Evolutionary conservation across 345 rosid species (phyloP).

Genomic region (Sonneratia caseolaris): DNA sequence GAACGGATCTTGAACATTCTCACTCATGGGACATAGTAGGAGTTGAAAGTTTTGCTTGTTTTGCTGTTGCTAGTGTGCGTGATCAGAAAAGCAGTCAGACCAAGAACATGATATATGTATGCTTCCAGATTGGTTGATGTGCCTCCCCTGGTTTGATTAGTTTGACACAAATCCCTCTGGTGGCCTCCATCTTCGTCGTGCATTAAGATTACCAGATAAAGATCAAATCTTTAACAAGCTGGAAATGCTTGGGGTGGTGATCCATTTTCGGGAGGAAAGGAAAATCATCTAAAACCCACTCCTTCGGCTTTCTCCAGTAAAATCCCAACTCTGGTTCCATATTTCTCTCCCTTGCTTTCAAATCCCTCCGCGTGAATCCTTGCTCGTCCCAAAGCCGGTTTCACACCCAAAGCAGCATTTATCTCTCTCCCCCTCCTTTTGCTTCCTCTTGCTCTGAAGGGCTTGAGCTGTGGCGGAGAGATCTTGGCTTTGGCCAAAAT

Average conservation of each 20-base stretch:
- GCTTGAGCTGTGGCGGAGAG: not conserved
- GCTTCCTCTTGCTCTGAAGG: too few relatives aligned
- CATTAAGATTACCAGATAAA: not conserved
- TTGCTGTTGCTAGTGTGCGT: too few relatives aligned
- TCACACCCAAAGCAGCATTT: constrained; percentile 6
- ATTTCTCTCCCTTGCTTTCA: not conserved
- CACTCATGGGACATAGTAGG: too few relatives aligned
- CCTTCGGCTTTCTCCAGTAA: not conserved
- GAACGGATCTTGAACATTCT: too few relatives aligned
- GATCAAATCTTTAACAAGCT: not conserved
- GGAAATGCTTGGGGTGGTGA: too few relatives aligned
- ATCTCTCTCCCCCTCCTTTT: not conserved
- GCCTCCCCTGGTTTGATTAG: too few relatives aligned
- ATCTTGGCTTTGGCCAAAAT: not conserved
- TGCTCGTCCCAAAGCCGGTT: constrained; percentile 2
- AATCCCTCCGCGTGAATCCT: not conserved
- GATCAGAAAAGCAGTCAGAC: too few relatives aligned
- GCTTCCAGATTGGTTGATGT: too few relatives aligned
- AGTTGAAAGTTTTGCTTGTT: too few relatives aligned
- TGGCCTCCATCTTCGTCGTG: not conserved
- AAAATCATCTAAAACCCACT: not conserved
- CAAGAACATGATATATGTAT: too few relatives aligned
- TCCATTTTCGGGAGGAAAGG: not conserved
- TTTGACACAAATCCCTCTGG: not conserved
- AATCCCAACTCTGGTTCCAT: not conserved